phyloP scores from a whole-genome alignment of 129 eudicot genomes.

The Chrysanthemum seticuspe region DNA sequence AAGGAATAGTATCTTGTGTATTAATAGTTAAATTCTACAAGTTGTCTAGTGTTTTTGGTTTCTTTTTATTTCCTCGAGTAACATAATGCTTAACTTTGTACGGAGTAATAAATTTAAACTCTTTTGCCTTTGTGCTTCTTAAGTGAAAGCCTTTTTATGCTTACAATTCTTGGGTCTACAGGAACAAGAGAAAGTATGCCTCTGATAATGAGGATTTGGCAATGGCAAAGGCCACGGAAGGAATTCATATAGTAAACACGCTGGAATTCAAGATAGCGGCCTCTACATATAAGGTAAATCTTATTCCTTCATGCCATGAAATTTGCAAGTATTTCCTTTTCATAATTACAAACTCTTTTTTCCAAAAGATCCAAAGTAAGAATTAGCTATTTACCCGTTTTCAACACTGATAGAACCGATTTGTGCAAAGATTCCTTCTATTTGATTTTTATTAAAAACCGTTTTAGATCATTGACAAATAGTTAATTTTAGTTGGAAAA shows the following conservation, averaged over 20 bases:
- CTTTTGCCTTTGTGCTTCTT: neutral
- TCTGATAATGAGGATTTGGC: constrained; percentile 45
- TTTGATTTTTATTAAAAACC: neutral
- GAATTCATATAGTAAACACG: constrained; percentile 59
- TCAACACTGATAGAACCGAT: constrained; percentile 11
- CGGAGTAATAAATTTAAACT: neutral
- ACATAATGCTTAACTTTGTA: too few species aligned
- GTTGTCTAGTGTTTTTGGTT: too few species aligned
- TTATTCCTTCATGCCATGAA: neutral
- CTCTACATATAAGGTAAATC: constrained; percentile 64
- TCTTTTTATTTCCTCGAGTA: too few species aligned
- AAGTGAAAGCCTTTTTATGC: neutral
- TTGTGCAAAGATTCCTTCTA: constrained; percentile 10
- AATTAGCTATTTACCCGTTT: constrained; percentile 1
- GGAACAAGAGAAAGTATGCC: constrained; percentile 52
- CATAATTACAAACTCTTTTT: constrained; percentile 10
- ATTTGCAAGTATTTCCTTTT: neutral
- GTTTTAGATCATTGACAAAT: neutral
- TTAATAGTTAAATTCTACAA: too few species aligned
- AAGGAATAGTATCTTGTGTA: too few species aligned
- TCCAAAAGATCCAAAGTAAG: constrained; percentile 15
- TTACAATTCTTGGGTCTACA: constrained; percentile 37
- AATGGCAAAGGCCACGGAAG: constrained; percentile 61
- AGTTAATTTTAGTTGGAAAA: constrained; percentile 9
- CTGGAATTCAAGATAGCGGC: constrained; percentile 74